Conservation (phyloP, 2,329 filamentous ascomycete species). For the Teratosphaeria destructans region DNA sequence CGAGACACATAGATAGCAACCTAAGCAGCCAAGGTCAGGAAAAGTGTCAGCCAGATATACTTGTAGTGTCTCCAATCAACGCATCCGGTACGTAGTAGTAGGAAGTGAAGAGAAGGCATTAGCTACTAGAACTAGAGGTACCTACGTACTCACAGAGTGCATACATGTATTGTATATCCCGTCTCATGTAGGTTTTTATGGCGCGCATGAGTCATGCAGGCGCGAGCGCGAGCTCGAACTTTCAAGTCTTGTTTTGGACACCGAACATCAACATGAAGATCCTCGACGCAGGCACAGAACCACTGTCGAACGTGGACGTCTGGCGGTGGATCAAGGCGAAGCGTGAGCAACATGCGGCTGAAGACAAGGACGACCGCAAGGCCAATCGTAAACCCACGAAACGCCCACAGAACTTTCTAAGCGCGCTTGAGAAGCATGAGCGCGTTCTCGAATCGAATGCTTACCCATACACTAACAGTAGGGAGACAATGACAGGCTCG, state of each 20-base stretch:
- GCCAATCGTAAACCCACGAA: slow-evolving; percentile 11
- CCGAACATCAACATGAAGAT: slow-evolving; percentile 17
- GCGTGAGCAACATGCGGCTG: slow-evolving; percentile 19
- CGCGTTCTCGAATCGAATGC: slow-evolving; percentile 18
- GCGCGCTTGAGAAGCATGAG: slow-evolving; percentile 20
- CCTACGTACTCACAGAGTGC: too few relatives aligned
- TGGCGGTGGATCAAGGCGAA: slow-evolving; percentile 24
- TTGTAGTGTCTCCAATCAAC: too few relatives aligned
- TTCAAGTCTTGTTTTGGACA: not conserved
- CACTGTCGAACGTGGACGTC: slow-evolving; percentile 26
- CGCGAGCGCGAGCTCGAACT: not conserved
- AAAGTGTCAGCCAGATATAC: too few relatives aligned
- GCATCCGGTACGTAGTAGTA: too few relatives aligned
- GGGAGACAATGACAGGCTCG: not conserved
- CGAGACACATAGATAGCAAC: too few relatives aligned
- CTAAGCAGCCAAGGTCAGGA: too few relatives aligned
- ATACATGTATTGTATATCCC: too few relatives aligned
- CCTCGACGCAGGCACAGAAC: slow-evolving; percentile 26
- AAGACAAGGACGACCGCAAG: slow-evolving; percentile 20
- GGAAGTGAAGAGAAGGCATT: too few relatives aligned
- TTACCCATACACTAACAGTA: slow-evolving; percentile 19
- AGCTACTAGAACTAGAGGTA: too few relatives aligned
- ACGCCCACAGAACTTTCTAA: slow-evolving; percentile 23
- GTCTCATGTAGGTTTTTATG: not conserved
- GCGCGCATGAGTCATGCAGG: not conserved